Evolutionary conservation across 768 basidiomycete genomes (phyloP).

Genomic region (Boletales sp.): DNA sequence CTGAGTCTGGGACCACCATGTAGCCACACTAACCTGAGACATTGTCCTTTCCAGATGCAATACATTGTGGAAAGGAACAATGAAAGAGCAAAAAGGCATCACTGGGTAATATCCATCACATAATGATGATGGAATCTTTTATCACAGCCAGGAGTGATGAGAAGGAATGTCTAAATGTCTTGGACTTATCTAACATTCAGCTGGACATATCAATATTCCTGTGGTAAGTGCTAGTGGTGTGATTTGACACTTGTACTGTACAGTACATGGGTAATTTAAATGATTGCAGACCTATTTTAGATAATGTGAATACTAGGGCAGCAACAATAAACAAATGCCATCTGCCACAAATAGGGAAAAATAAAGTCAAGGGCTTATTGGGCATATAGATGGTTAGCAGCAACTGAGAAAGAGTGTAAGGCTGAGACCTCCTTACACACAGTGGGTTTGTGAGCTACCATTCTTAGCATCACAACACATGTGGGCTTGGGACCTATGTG

Average conservation of each 20-base stretch:
- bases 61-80: neutral
- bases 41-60: no score
- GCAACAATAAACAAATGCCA: neutral
- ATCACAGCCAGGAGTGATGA: neutral
- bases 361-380: neutral
- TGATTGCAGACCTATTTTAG: neutral
- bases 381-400: neutral
- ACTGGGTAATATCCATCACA: neutral
- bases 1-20: no score
- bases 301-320: neutral
- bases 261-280: no score
- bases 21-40: neutral
- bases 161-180: neutral
- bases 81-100: neutral
- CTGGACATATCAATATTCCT: neutral
- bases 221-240: neutral
- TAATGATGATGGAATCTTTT: neutral
- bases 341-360: neutral
- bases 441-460: neutral
- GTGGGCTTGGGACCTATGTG: neutral
- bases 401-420: neutral
- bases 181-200: neutral
- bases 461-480: constrained; percentile 1
- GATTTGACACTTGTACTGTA: no score
- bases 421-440: constrained; percentile 4